Evolutionary conservation across 2,329 filamentous ascomycete genomes (phyloP).

Genomic region (Ceratocystis ficicola): DNA sequence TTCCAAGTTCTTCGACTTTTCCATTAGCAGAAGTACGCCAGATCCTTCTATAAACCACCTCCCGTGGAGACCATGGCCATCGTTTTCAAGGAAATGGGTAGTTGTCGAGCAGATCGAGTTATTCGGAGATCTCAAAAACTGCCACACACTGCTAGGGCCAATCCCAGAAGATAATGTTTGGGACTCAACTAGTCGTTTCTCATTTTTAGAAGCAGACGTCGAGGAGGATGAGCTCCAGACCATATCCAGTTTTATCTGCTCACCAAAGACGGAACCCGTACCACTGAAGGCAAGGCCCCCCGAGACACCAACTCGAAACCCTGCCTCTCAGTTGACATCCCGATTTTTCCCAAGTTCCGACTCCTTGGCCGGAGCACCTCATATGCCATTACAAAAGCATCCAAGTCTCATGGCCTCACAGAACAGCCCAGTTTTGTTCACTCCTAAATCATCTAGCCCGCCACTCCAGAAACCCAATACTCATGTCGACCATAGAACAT

Average conservation of each 20-base stretch:
- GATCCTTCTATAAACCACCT: neutral
- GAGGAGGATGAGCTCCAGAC: neutral
- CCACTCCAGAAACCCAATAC: neutral
- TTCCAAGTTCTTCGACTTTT: neutral
- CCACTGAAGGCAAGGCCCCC: neutral
- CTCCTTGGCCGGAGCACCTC: neutral
- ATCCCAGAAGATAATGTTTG: neutral
- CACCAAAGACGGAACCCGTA: neutral
- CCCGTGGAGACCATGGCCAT: slow-evolving; percentile 14
- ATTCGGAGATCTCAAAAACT: neutral
- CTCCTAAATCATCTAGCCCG: slow-evolving; percentile 9
- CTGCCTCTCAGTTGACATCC: neutral
- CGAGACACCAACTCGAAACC: neutral
- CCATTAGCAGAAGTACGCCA: neutral
- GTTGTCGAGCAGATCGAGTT: neutral
- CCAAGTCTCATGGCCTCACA: neutral
- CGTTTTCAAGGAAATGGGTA: neutral
- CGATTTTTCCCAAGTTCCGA: slow-evolving; percentile 5
- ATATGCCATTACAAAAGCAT: neutral
- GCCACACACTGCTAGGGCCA: neutral
- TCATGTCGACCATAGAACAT: neutral
- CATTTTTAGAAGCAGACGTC: neutral
- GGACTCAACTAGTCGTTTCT: neutral
- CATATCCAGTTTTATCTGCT: neutral
- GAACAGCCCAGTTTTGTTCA: neutral